These are phyloP conservation scores for Cicer yamashitae DNA, from an alignment of 306 rosid species.

Conservation along the genomic window DNA sequence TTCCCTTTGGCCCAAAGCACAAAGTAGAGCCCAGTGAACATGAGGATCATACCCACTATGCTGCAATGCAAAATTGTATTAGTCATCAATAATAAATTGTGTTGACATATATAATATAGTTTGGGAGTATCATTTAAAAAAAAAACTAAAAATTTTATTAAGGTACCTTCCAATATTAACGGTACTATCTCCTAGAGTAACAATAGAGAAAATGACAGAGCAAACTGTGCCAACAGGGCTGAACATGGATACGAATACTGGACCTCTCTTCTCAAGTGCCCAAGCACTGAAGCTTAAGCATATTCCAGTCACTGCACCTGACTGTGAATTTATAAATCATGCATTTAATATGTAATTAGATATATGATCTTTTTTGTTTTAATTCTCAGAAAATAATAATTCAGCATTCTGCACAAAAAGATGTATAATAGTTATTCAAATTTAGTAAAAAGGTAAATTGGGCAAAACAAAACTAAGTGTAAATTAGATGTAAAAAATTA, in stretches of 20 bases:
- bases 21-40: constrained; percentile 85
- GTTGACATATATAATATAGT: neutral
- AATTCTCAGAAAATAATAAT: too few species aligned
- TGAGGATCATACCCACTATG: constrained; percentile 73
- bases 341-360: neutral
- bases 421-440: too few species aligned
- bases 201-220: constrained; percentile 72
- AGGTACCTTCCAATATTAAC: constrained; percentile 73
- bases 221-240: constrained; percentile 74
- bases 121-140: neutral
- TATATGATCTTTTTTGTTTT: too few species aligned
- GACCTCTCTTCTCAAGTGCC: constrained; percentile 93
- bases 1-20: constrained; percentile 94
- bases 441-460: too few species aligned
- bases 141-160: constrained; percentile 8
- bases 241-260: constrained; percentile 80
- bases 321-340: constrained; percentile 48
- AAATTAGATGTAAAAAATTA: too few species aligned
- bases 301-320: constrained; percentile 64
- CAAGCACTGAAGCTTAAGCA: constrained; percentile 74
- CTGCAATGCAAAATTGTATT: constrained; percentile 50
- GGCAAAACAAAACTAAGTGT: too few species aligned
- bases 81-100: neutral
- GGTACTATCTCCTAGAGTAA: constrained; percentile 56
- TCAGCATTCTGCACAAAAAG: too few species aligned